Percentiles rank a stretch among this genome's conserved stretches.
Evolutionary conservation across 768 basidiomycete genomes (phyloP).

Genomic region (Trametes cingulata): DNA sequence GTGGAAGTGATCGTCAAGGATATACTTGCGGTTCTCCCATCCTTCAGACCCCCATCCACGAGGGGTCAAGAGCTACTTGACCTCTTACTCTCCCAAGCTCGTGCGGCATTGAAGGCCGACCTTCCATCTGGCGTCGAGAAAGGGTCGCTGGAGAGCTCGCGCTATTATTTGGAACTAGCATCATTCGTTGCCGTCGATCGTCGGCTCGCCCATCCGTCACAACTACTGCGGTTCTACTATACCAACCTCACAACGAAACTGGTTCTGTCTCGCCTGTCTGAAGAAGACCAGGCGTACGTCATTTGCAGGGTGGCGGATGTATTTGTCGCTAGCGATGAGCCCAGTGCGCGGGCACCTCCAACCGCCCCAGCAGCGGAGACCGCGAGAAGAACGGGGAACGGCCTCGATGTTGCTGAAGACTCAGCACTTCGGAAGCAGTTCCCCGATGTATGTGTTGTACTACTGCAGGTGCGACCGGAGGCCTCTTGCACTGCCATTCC

Average conservation of each 20-base stretch:
- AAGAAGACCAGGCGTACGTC: slow-evolving; percentile 46
- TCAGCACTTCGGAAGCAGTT: slow-evolving; percentile 46
- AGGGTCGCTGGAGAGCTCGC: slow-evolving; percentile 37
- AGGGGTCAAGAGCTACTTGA: slow-evolving; percentile 44
- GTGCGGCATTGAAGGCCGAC: slow-evolving; percentile 35
- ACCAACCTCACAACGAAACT: slow-evolving; percentile 44
- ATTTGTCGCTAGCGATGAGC: slow-evolving; percentile 41
- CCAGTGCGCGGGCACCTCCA: slow-evolving; percentile 1
- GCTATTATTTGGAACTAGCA: slow-evolving; percentile 50
- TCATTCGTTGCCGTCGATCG: slow-evolving; percentile 44
- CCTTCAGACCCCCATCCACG: slow-evolving; percentile 39
- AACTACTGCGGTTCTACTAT: slow-evolving; percentile 57
- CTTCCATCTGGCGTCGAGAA: slow-evolving; percentile 30
- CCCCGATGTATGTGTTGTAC: slow-evolving; percentile 49
- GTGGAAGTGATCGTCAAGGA: slow-evolving; percentile 51
- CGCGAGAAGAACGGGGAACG: background rate
- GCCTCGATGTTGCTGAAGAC: slow-evolving; percentile 29
- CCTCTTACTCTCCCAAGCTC: slow-evolving; percentile 40
- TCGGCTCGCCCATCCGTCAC: slow-evolving; percentile 42
- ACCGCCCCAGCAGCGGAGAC: slow-evolving; percentile 9
- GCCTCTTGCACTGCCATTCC: background rate
- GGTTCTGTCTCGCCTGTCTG: slow-evolving; percentile 46
- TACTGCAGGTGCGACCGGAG: slow-evolving; percentile 46
- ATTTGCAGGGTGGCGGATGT: slow-evolving; percentile 48
- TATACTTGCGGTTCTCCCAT: slow-evolving; percentile 51